Evolutionary conservation across 371 early-diverging fungal species (phyloP).

Genomic region (Circinella umbellata): DNA sequence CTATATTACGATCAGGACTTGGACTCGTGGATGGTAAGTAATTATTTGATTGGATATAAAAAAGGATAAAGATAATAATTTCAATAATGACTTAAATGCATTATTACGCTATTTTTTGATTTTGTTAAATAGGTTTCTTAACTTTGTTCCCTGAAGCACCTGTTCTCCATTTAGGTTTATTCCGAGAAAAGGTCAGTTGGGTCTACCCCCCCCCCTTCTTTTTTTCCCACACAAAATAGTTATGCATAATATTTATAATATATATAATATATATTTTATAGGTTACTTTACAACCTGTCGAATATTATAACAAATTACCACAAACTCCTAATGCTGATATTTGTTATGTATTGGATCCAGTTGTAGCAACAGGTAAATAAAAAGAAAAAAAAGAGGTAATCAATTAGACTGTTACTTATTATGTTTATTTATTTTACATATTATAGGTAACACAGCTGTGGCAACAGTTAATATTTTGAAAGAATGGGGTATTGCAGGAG

Average conservation of each 20-base stretch:
- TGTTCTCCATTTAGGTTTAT: conserved; percentile 83
- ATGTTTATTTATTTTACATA: not conserved
- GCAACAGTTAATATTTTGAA: conserved; percentile 81
- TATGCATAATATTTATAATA: not conserved
- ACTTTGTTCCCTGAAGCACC: conserved; percentile 74
- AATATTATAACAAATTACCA: conserved; percentile 93
- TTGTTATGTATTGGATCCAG: conserved; percentile 83
- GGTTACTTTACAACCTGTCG: conserved; percentile 84
- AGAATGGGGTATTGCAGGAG: conserved; percentile 76
- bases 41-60: not conserved
- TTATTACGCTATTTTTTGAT: not conserved
- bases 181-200: conserved; percentile 73
- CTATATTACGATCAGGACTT: conserved; percentile 83
- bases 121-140: conserved; percentile 58
- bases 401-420: not conserved
- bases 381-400: not conserved
- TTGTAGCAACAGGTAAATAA: conserved; percentile 76
- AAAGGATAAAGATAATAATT: not conserved
- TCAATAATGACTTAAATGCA: not conserved
- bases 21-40: conserved; percentile 71
- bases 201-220: not conserved
- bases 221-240: not conserved
- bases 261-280: conserved; percentile 13
- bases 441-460: conserved; percentile 74
- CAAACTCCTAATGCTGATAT: conserved; percentile 65